Evolutionary conservation across 2,329 filamentous ascomycete genomes (phyloP), one percentile per base, ranked within the genome.

Genomic region (Alternaria rosae): DNA sequence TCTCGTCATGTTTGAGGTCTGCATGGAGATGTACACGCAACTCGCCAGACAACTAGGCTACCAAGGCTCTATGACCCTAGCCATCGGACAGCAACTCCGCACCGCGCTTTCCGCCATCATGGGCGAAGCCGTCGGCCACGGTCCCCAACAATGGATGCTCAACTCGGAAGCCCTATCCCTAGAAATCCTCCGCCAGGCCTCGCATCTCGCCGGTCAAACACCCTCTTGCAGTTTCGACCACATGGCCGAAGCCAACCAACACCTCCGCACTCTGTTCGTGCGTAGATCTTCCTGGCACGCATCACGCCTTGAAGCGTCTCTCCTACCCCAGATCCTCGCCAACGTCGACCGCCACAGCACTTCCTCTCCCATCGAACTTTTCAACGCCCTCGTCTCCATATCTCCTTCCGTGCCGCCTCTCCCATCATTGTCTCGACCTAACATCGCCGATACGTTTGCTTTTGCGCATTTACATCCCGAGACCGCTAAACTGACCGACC

Each of bases 1-100:
- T 62, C 70, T 84, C 10, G 81, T 88, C 62, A 84, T 83, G 61
- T 81, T 87, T 52, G 81, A 85, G 32, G 83, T 88, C 35, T 88
- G 86, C 73, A 82, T 82, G 70, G 81, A 83, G 5, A 80, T 87
- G 58, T 84, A 88, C 54, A 61, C 51, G 10, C 55, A 62, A 3
- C 57, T 79, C 8, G 66, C 76, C 6, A 69, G 69, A 47, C 65
- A 69, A 5, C 64, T 76, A 5, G 71, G 70, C 2, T 72, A 72
- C 62, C 28, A 71, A 61, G 62, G 77, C 52, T 42, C 70, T 57
- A 58, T 71, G 32, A 65, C 69, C 5, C 56, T 62, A 3, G 47
- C 75, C 5, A 62, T 65, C 17, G 65, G 64, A 41, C 65, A 71
- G 10, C 64, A 69, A 11, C 67, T 82, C 28, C 70, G 74, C 11